These are phyloP conservation scores for Arabidopsis hybrid DNA, from an alignment of 441 rosid genomes.

Conservation along the genomic window DNA sequence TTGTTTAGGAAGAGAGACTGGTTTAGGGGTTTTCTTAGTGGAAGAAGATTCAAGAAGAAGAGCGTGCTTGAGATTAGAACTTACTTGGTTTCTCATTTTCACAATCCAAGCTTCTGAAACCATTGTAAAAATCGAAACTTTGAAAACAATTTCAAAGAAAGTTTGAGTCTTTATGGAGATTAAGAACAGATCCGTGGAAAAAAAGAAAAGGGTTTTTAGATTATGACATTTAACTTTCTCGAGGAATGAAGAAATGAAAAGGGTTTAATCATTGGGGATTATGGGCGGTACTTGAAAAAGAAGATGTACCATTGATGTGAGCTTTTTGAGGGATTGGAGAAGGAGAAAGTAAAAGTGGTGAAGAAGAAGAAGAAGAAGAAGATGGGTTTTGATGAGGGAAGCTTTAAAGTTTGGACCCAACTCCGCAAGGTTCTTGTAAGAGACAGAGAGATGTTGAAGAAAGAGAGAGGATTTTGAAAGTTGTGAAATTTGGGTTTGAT, in stretches of 20 bases:
- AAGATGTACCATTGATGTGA: slow-evolving; percentile 25
- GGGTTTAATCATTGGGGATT: slow-evolving; percentile 43
- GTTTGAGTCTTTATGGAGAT: slow-evolving; percentile 3
- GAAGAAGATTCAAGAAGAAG: slow-evolving; percentile 62
- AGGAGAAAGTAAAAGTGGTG: slow-evolving; percentile 29
- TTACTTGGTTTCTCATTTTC: slow-evolving; percentile 95
- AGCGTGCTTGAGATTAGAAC: slow-evolving; percentile 86
- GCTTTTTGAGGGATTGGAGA: slow-evolving; percentile 32
- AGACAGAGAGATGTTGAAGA: slow-evolving; percentile 11
- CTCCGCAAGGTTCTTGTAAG: slow-evolving; percentile 34
- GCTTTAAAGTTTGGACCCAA: slow-evolving; percentile 31
- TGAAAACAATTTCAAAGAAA: slow-evolving; percentile 17
- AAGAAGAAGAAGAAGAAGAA: background rate
- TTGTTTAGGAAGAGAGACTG: slow-evolving; percentile 49
- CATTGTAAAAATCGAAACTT: slow-evolving; percentile 56
- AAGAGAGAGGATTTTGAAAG: slow-evolving; percentile 28
- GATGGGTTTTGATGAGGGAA: background rate
- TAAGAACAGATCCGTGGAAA: slow-evolving; percentile 36
- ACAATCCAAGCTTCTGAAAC: slow-evolving; percentile 94
- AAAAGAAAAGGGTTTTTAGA: slow-evolving; percentile 1
- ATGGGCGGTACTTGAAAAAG: slow-evolving; percentile 15
- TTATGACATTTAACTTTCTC: slow-evolving; percentile 23
- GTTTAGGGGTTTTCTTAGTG: slow-evolving; percentile 49
- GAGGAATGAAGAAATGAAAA: slow-evolving; percentile 42
- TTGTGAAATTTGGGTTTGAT: slow-evolving; percentile 35